phyloP scores from a whole-genome alignment of 495 filamentous ascomycete species.

The Tuber borchii region DNA sequence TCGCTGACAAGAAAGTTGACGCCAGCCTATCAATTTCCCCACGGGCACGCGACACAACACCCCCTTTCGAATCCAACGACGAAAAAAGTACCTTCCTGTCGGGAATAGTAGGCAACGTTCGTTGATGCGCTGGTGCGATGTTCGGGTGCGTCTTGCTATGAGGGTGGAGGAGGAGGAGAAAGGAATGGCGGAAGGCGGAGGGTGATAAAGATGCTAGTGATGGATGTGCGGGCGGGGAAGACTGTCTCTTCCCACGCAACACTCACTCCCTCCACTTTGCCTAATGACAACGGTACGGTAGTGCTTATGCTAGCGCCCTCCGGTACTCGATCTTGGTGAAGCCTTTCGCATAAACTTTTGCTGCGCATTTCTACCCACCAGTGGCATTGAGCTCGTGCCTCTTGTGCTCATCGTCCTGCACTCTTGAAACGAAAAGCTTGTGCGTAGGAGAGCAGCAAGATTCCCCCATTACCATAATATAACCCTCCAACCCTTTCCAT shows the following conservation, averaged over 20 bases:
- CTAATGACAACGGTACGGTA: background rate
- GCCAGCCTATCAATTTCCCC: slow-evolving; percentile 39
- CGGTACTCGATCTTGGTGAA: background rate
- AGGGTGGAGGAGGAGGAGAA: background rate
- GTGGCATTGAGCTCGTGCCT: slow-evolving; percentile 4
- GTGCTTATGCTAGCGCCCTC: background rate
- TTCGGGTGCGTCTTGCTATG: background rate
- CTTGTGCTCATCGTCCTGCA: background rate
- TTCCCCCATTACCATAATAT: slow-evolving; percentile 1
- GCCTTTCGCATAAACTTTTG: background rate
- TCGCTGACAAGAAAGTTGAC: slow-evolving; percentile 17
- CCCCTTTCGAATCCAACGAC: slow-evolving; percentile 21
- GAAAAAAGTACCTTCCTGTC: background rate
- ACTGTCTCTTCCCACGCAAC: background rate
- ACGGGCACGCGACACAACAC: slow-evolving; percentile 37
- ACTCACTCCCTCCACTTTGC: background rate
- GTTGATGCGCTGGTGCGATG: background rate
- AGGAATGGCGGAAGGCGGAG: background rate
- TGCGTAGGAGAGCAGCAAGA: background rate
- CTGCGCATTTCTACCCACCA: background rate
- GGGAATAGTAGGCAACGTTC: slow-evolving; percentile 4
- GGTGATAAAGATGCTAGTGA: background rate
- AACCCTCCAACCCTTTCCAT: background rate
- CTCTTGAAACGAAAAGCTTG: background rate
- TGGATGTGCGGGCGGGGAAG: background rate